These are phyloP conservation scores for Coprinopsis cinerea DNA, from an alignment of 768 basidiomycete species.

Conservation along the genomic window DNA sequence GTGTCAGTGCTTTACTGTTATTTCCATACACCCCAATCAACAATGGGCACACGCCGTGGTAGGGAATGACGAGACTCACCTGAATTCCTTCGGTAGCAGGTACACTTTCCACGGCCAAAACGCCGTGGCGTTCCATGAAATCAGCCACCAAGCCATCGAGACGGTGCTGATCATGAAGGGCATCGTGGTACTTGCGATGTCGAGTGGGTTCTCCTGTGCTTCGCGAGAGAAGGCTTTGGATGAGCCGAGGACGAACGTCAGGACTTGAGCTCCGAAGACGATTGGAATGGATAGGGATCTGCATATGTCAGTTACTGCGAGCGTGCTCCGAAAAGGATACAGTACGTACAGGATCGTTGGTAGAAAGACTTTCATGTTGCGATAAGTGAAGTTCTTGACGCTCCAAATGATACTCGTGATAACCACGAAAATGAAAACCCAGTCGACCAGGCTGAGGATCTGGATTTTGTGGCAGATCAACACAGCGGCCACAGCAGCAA, in stretches of 20 bases:
- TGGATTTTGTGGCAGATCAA: not conserved
- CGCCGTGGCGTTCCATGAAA: not conserved
- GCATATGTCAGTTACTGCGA: not conserved
- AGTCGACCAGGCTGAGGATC: not conserved
- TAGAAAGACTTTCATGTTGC: not conserved
- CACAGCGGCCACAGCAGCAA: not conserved
- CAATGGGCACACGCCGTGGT: too few species aligned
- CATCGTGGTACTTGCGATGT: not conserved
- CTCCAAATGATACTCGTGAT: not conserved
- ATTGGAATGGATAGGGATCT: not conserved
- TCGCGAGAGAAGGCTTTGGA: not conserved
- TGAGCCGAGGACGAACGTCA: not conserved
- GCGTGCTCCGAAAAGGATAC: not conserved
- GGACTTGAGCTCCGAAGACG: not conserved
- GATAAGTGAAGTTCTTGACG: not conserved
- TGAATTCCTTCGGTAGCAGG: not conserved
- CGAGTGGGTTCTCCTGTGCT: not conserved
- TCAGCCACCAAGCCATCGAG: not conserved
- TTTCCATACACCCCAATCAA: too few species aligned
- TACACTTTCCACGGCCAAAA: not conserved
- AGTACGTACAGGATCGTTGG: not conserved
- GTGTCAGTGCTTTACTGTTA: not conserved
- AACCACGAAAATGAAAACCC: not conserved
- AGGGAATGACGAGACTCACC: too few species aligned
- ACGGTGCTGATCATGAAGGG: not conserved